These are phyloP conservation scores for Asparagopsis taxiformis DNA, from an alignment of 31 red algal genomes.

Conservation along the genomic window DNA sequence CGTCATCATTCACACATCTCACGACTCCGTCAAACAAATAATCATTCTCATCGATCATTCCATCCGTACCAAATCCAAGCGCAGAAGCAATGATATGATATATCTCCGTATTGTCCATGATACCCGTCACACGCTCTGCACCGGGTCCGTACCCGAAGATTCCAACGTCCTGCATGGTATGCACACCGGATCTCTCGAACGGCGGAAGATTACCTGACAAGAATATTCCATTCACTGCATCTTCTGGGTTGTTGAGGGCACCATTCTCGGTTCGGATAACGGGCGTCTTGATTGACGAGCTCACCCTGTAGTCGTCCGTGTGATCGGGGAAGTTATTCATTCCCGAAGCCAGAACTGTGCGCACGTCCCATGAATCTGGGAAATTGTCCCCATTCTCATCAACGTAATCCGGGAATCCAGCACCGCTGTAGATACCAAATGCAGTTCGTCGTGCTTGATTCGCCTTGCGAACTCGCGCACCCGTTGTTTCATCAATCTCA, in stretches of 20 bases:
- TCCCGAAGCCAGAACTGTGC: slow-evolving; percentile 48
- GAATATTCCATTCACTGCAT: slow-evolving; percentile 63
- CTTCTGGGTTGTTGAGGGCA: slow-evolving; percentile 35
- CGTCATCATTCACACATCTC: slow-evolving; percentile 32
- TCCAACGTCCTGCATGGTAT: slow-evolving; percentile 64
- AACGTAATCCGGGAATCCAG: slow-evolving; percentile 64
- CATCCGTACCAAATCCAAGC: slow-evolving; percentile 59
- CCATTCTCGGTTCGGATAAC: slow-evolving; percentile 4
- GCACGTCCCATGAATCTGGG: slow-evolving; percentile 69
- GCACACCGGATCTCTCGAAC: slow-evolving; percentile 45
- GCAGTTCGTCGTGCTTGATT: slow-evolving; percentile 29
- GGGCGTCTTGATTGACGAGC: slow-evolving; percentile 42
- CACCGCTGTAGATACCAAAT: slow-evolving; percentile 35
- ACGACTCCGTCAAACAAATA: slow-evolving; percentile 18
- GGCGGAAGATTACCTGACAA: slow-evolving; percentile 43
- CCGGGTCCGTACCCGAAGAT: slow-evolving; percentile 56
- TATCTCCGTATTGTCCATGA: slow-evolving; percentile 60
- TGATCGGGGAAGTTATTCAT: slow-evolving; percentile 75
- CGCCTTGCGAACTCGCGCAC: slow-evolving; percentile 9
- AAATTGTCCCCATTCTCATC: slow-evolving; percentile 53
- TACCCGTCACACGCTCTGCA: slow-evolving; percentile 24
- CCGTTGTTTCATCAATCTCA: slow-evolving; percentile 4
- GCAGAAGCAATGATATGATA: slow-evolving; percentile 61
- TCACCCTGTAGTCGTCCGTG: slow-evolving; percentile 60
- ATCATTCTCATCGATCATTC: slow-evolving; percentile 26